phyloP scores from a whole-genome alignment of 805 yeast species.

The Wickerhamiella spandovensis region DNA sequence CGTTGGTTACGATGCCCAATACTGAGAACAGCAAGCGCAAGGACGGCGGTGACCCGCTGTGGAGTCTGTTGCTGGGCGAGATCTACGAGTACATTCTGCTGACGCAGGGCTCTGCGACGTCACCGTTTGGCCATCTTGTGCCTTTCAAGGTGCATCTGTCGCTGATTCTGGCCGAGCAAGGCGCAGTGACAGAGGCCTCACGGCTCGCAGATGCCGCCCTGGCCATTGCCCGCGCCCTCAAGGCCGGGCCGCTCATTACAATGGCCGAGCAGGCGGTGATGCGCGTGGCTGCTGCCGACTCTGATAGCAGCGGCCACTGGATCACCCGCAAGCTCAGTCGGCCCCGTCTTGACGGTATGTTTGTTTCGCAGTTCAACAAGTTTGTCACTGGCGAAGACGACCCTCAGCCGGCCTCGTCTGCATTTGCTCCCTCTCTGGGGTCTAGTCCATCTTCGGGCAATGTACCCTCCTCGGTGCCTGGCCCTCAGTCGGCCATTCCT shows the following conservation, averaged over 20 bases:
- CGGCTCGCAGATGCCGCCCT: constrained; percentile 5
- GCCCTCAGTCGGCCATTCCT: background rate
- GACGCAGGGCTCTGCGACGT: constrained; percentile 5
- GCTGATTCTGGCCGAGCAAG: constrained; percentile 24
- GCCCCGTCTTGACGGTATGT: constrained; percentile 54
- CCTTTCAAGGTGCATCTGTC: constrained; percentile 46
- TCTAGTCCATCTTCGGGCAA: background rate
- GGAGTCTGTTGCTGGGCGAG: constrained; percentile 47
- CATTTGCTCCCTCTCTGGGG: background rate
- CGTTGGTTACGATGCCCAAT: constrained; percentile 18
- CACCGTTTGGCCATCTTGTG: constrained; percentile 38
- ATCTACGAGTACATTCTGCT: constrained; percentile 46
- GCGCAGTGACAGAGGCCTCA: constrained; percentile 3
- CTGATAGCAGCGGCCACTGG: constrained; percentile 43
- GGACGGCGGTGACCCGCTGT: constrained; percentile 33
- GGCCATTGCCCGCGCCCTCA: constrained; percentile 4
- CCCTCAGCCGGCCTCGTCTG: background rate
- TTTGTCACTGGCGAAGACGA: constrained; percentile 79
- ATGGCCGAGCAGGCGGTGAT: constrained; percentile 5
- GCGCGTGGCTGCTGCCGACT: constrained; percentile 15
- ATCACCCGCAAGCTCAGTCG: constrained; percentile 40
- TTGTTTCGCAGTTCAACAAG: constrained; percentile 73
- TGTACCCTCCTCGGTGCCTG: background rate
- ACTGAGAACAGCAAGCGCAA: constrained; percentile 8
- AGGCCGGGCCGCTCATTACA: constrained; percentile 2